Base-by-base conservation (phyloP, 495 filamentous ascomycete genomes). In the Daldinia vernicosa region DNA sequence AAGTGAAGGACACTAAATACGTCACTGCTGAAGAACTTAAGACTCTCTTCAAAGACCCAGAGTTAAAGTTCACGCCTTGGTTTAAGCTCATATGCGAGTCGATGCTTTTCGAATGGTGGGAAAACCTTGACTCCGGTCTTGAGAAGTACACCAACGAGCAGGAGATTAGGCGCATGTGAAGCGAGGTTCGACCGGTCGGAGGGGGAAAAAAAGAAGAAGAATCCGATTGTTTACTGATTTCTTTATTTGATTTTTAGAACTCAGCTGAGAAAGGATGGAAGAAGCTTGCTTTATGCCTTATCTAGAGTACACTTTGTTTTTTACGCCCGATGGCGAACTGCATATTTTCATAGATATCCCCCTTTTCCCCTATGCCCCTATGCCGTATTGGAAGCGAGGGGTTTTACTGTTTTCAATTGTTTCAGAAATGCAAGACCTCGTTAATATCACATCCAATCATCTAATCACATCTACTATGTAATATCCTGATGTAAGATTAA, bases 51-150 rank as follows among this genome's bases (percentile, higher is more conserved):
- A 79, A 90, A 74, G 88, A 98, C 77, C 86, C 89, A 8, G 85
- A 75, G 6, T 84, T 97, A 67, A 90, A 86, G 72, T 99, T 98
- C 79, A 99, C 95, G 6, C 95, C 95, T 1, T 99, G 95, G 95
- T 99, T 99, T 85, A 97, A 97, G 87, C 89, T 99, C 70, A 98
- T 99, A 76, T 99, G 96, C 85, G 81, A 98, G 72, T 93, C 92
- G 57, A 92, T 98, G 93, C 88, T 99, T 50, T 98, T 96, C 75
- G 94, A 98, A 79, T 99, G 95, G 95, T 99, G 95, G 95, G 87
- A 89, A 74, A 90, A 94, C 79, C 87, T 98, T 33, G 91, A 94
- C 67, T 84, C 86, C 27, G 86, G 90, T 6, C 82, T 98, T 70
- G 93, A 97, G 59, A 91, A 91, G 82, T 98, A 95, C 83, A 87